These are phyloP conservation scores for Dictyostelium brefeldianum DNA, from an alignment of 78 protist genomes.

Conservation along the genomic window DNA sequence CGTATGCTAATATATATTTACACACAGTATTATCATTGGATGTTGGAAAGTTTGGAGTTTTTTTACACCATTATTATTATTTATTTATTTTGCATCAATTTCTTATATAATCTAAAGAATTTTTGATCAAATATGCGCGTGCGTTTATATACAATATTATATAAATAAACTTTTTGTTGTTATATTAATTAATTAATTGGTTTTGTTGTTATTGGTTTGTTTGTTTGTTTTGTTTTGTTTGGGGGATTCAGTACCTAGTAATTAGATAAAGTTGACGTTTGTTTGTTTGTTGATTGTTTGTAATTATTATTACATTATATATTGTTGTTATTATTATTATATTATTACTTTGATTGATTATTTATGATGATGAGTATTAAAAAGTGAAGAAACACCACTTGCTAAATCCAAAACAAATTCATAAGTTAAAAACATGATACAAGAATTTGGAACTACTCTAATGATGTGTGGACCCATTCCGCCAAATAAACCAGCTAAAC, in stretches of 20 bases:
- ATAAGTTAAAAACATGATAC: conserved; percentile 89
- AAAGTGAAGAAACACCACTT: not conserved
- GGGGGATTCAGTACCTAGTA: too few species aligned
- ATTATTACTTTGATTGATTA: not conserved
- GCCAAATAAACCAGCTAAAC: conserved; percentile 74
- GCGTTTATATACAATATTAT: too few species aligned
- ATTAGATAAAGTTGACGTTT: not conserved
- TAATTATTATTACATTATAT: not conserved
- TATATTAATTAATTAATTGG: too few species aligned
- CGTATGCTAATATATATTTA: not conserved
- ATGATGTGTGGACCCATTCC: conserved; percentile 84
- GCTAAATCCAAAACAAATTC: conserved; percentile 71
- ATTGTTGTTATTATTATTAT: not conserved
- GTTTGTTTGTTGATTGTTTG: not conserved
- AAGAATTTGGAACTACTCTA: conserved; percentile 87
- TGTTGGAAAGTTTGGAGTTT: conserved; percentile 31
- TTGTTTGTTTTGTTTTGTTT: too few species aligned
- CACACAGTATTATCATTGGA: not conserved
- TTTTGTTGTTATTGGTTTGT: too few species aligned
- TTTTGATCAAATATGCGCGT: too few species aligned
- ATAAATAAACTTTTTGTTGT: too few species aligned
- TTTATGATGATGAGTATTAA: conserved; percentile 2
- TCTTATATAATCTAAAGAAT: not conserved
- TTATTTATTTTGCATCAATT: conserved; percentile 9
- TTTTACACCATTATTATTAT: conserved; percentile 6